Evolutionary conservation across 2,329 filamentous ascomycete species (phyloP).

Genomic region (Atkinsonella hypoxylon): DNA sequence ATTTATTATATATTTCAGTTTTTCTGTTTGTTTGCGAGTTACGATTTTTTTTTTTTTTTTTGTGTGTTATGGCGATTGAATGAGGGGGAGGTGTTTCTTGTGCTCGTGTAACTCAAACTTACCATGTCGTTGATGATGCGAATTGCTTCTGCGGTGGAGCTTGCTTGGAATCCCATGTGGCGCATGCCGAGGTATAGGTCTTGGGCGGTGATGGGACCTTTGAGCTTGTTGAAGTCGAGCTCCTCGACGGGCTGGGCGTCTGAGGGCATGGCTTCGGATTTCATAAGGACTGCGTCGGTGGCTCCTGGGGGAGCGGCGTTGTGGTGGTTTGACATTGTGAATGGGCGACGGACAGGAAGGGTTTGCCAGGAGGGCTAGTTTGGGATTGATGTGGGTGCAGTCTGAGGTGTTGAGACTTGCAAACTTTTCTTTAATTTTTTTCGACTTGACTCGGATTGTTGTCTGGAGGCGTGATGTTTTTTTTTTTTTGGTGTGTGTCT

Average conservation of each 20-base stretch:
- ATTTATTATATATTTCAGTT: neutral
- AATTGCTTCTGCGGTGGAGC: constrained; percentile 72
- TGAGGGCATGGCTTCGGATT: constrained; percentile 70
- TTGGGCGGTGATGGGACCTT: constrained; percentile 67
- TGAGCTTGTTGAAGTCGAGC: constrained; percentile 81
- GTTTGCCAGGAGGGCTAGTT: neutral
- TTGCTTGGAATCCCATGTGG: constrained; percentile 65
- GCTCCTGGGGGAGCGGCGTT: constrained; percentile 44
- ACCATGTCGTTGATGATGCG: constrained; percentile 96
- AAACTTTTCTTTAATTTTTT: too few relatives aligned
- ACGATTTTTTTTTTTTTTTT: neutral
- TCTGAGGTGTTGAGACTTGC: too few relatives aligned
- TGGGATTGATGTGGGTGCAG: too few relatives aligned
- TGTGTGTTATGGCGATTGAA: neutral
- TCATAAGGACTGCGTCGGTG: constrained; percentile 72
- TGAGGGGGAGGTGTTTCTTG: neutral
- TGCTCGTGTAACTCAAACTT: constrained; percentile 14
- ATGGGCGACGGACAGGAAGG: neutral
- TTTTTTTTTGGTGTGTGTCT: too few relatives aligned
- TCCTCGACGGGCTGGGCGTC: constrained; percentile 75
- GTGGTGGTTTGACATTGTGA: constrained; percentile 12
- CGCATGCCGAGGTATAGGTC: constrained; percentile 74
- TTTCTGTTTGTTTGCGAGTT: neutral
- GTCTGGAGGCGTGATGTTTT: too few relatives aligned
- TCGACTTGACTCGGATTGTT: too few relatives aligned